Conservation (phyloP, 805 yeast species). For the Hanseniaspora valbyensis region DNA sequence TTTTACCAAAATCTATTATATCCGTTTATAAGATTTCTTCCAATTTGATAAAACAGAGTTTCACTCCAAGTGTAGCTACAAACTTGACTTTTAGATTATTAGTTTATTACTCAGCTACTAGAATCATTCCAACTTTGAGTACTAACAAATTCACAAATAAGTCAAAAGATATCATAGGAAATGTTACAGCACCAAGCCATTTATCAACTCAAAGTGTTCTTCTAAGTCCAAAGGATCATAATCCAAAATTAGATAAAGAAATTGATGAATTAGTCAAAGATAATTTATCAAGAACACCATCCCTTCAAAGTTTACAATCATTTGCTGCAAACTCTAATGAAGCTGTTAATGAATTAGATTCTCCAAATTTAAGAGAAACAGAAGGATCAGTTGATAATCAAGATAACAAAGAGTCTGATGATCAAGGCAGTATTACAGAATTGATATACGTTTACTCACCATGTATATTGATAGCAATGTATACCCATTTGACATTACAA, state of each 20-base stretch:
- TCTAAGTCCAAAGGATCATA: neutral
- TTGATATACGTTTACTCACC: slow-evolving; percentile 83
- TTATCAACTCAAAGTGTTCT: neutral
- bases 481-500: slow-evolving; percentile 86
- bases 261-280: slow-evolving; percentile 8
- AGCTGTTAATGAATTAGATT: neutral
- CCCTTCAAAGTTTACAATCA: slow-evolving; percentile 16
- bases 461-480: slow-evolving; percentile 85
- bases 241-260: slow-evolving; percentile 9
- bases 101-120: slow-evolving; percentile 84
- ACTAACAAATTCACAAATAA: slow-evolving; percentile 26
- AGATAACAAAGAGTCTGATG: slow-evolving; percentile 14
- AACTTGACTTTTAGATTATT: slow-evolving; percentile 76
- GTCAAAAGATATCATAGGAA: slow-evolving; percentile 21
- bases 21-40: slow-evolving; percentile 24
- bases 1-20: slow-evolving; percentile 15
- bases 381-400: neutral
- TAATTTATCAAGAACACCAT: slow-evolving; percentile 19
- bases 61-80: slow-evolving; percentile 70
- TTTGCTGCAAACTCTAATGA: neutral
- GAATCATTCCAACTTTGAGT: slow-evolving; percentile 69
- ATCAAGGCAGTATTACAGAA: slow-evolving; percentile 30
- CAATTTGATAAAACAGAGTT: slow-evolving; percentile 43
- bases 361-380: neutral
- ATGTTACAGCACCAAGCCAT: neutral